Evolutionary conservation across 2,329 filamentous ascomycete genomes (phyloP).

Genomic region (Colletotrichum brevisporum): DNA sequence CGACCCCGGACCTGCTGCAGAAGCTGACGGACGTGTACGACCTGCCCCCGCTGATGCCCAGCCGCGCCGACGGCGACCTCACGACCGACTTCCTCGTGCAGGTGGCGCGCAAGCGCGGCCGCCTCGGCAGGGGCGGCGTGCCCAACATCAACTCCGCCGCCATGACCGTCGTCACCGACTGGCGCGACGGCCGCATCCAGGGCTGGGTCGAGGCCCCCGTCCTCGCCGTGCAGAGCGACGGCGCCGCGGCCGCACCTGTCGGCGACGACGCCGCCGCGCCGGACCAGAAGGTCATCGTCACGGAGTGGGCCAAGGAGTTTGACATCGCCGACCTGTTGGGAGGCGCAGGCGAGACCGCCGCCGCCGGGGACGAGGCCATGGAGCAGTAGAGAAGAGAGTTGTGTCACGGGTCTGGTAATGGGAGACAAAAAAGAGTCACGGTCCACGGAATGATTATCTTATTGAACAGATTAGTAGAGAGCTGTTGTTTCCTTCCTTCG

Average conservation of each 20-base stretch:
- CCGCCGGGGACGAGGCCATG: constrained; percentile 63
- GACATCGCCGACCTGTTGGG: constrained; percentile 93
- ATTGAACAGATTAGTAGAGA: constrained; percentile 21
- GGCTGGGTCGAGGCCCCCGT: constrained; percentile 88
- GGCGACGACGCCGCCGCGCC: constrained; percentile 63
- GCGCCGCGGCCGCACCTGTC: constrained; percentile 47
- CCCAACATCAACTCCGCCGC: constrained; percentile 91
- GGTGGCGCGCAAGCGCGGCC: constrained; percentile 91
- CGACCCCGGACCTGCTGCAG: constrained; percentile 79
- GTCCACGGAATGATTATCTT: constrained; percentile 7
- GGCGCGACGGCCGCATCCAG: constrained; percentile 94
- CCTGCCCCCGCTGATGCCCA: constrained; percentile 81
- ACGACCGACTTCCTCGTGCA: constrained; percentile 95
- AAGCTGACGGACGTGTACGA: constrained; percentile 89
- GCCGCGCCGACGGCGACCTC: constrained; percentile 77
- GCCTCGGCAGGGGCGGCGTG: constrained; percentile 89
- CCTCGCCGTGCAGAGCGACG: constrained; percentile 65
- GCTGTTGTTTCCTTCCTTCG: constrained; percentile 6
- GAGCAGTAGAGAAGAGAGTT: constrained; percentile 56
- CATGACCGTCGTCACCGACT: constrained; percentile 95
- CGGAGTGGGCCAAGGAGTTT: constrained; percentile 94
- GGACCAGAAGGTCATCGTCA: constrained; percentile 89
- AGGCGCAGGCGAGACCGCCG: constrained; percentile 47
- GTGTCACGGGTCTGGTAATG: not conserved
- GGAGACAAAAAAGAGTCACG: not conserved